Base-by-base conservation (phyloP, 192 early-diverging fungal species). In the Pilobolus umbonatus region DNA sequence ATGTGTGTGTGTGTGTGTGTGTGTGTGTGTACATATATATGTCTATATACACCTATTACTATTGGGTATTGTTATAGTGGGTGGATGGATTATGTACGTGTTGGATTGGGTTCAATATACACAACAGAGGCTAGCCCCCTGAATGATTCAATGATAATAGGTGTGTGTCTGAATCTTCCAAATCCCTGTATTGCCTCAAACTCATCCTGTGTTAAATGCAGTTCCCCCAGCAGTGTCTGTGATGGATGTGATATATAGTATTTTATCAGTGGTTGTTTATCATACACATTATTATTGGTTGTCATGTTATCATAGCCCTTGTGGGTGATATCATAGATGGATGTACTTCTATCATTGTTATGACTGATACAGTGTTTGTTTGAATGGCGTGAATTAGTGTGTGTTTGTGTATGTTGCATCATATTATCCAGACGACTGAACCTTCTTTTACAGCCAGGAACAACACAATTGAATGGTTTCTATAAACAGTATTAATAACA, bases 401-500 rank as follows among this genome's bases (percentile, higher is more conserved):
- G 87, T 39, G 84, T 88, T 38, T 85, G 85, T 9, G 84, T 85
- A 52, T 88, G 87, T 68, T 88, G 87, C 68, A 85, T 82, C 87
- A 88, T 88, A 57, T 88, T 88, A 62, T 88, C 87, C 48, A 87
- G 87, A 6, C 87, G 83, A 68, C 85, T 87, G 38, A 88, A 88
- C 53, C 75, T 76, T 46, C 82, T 74, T 58, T 69, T 68, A 60
- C 87, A 88, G 15, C 72, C 78, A 39, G 82, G 80, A 11, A 83
- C 75, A 9, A 85, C 69, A 48, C 87, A 88, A 49, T 78, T 72
- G 73, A 86, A 88, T 1, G 87, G 87, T 78, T 88, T 81, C 72
- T 88, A 65, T 72, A 64, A 30, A 64, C 69, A 12, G 69, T 72
- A 30, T 72, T 64, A 54, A 67, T 72, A 25, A 52, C 57, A 57